Evolutionary conservation across 768 basidiomycete genomes (phyloP).

Genomic region (Termitomyces sp.): DNA sequence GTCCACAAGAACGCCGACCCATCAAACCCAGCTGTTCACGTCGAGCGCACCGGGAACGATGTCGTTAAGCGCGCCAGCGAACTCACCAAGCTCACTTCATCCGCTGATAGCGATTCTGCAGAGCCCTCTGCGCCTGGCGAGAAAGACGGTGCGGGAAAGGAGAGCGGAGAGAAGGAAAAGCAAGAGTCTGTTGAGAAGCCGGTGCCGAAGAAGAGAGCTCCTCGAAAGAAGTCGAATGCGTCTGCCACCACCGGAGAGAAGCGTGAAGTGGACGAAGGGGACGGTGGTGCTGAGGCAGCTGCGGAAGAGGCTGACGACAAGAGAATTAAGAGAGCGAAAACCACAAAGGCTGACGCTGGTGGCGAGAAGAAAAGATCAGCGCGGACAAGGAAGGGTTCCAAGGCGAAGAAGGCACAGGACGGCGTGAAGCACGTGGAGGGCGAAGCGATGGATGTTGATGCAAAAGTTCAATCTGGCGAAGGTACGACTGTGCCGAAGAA

Average conservation of each 20-base stretch:
- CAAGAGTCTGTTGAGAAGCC: background rate
- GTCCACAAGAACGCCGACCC: conserved; percentile 25
- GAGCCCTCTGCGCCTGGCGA: background rate
- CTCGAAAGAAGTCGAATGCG: conserved; percentile 10
- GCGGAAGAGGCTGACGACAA: conserved; percentile 17
- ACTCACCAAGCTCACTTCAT: conserved; percentile 15
- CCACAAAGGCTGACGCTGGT: background rate
- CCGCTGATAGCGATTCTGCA: background rate
- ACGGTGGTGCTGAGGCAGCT: conserved; percentile 2
- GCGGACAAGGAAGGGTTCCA: conserved; percentile 14
- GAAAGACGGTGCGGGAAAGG: background rate
- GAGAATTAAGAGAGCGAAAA: conserved; percentile 22
- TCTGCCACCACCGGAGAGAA: conserved; percentile 11
- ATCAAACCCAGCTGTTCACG: conserved; percentile 24
- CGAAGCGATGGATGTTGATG: background rate
- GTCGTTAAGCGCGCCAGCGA: conserved; percentile 27
- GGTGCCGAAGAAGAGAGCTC: conserved; percentile 6
- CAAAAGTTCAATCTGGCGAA: background rate
- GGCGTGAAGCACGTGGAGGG: background rate
- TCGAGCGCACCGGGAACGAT: conserved; percentile 21
- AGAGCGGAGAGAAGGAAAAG: background rate
- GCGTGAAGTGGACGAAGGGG: conserved; percentile 7
- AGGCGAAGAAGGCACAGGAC: conserved; percentile 5
- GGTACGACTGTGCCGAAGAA: conserved; percentile 3
- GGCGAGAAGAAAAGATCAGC: conserved; percentile 15